These are phyloP conservation scores for Malus asiatica DNA, from an alignment of 306 rosid species.

Conservation along the genomic window DNA sequence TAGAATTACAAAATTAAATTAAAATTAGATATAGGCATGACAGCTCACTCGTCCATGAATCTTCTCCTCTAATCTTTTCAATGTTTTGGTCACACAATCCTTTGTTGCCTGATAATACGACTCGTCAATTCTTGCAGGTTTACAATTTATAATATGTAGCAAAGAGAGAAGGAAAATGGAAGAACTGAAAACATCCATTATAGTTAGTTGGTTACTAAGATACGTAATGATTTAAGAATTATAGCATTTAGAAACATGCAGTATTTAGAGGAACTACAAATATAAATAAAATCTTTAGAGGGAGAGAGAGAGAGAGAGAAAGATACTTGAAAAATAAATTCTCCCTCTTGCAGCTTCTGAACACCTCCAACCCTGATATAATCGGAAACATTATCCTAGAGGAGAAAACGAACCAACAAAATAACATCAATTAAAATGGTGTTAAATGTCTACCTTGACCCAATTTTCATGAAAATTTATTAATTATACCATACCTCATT, in stretches of 20 bases:
- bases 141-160: background rate
- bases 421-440: conserved; percentile 24
- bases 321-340: conserved; percentile 91
- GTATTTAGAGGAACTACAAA: conserved; percentile 9
- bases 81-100: conserved; percentile 98
- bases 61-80: conserved; percentile 97
- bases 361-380: conserved; percentile 96
- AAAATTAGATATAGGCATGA: conserved; percentile 4
- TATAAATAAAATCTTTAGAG: background rate
- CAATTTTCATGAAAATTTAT: conserved; percentile 10
- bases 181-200: background rate
- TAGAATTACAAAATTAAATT: background rate
- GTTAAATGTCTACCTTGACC: conserved; percentile 14
- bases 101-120: conserved; percentile 75
- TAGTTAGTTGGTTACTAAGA: conserved; percentile 1
- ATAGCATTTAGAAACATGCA: conserved; percentile 12
- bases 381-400: conserved; percentile 91
- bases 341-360: conserved; percentile 95
- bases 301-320: background rate
- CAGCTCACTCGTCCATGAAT: conserved; percentile 80
- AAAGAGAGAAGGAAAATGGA: background rate
- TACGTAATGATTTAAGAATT: background rate
- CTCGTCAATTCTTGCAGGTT: conserved; percentile 1
- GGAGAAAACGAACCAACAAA: conserved; percentile 28
- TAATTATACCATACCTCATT: conserved; percentile 58